Evolutionary conservation across 2,329 filamentous ascomycete species (phyloP).

Genomic region (Botrytis fabae): DNA sequence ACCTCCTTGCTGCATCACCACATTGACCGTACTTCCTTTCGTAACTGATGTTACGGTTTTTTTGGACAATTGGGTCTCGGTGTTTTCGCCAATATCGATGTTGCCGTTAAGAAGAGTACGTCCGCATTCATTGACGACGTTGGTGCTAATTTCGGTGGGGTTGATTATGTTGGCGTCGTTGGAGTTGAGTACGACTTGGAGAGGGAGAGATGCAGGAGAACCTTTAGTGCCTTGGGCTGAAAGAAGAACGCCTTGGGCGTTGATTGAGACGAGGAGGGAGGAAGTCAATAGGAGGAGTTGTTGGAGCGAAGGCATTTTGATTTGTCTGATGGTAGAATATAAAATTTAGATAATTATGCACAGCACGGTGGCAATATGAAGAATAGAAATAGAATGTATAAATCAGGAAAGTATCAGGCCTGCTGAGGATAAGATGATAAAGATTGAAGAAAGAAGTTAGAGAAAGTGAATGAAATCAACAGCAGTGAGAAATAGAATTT

Average conservation of each 20-base stretch:
- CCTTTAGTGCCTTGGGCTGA: slow-evolving; percentile 14
- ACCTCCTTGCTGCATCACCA: slow-evolving; percentile 57
- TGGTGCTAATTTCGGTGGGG: slow-evolving; percentile 53
- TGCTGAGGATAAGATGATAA: slow-evolving; percentile 5
- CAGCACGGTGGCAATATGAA: neutral
- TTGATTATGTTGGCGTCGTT: slow-evolving; percentile 62
- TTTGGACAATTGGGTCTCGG: slow-evolving; percentile 52
- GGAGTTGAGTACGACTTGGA: slow-evolving; percentile 60
- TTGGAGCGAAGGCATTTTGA: slow-evolving; percentile 3
- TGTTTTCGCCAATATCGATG: slow-evolving; percentile 61
- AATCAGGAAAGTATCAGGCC: neutral
- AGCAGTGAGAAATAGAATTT: neutral
- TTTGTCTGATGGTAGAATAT: neutral
- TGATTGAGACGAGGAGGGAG: neutral
- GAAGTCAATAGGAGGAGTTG: slow-evolving; percentile 1
- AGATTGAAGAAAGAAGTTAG: neutral
- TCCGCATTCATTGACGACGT: slow-evolving; percentile 60
- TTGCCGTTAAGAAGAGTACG: slow-evolving; percentile 60
- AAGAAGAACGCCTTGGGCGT: slow-evolving; percentile 12
- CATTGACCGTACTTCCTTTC: slow-evolving; percentile 47
- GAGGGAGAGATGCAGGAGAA: slow-evolving; percentile 3
- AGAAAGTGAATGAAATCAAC: neutral
- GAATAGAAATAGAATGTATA: neutral
- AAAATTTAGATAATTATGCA: neutral
- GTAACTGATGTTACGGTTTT: slow-evolving; percentile 51